These are phyloP conservation scores for Drosera spatulata DNA, from an alignment of 179 eudicot species.

Conservation along the genomic window DNA sequence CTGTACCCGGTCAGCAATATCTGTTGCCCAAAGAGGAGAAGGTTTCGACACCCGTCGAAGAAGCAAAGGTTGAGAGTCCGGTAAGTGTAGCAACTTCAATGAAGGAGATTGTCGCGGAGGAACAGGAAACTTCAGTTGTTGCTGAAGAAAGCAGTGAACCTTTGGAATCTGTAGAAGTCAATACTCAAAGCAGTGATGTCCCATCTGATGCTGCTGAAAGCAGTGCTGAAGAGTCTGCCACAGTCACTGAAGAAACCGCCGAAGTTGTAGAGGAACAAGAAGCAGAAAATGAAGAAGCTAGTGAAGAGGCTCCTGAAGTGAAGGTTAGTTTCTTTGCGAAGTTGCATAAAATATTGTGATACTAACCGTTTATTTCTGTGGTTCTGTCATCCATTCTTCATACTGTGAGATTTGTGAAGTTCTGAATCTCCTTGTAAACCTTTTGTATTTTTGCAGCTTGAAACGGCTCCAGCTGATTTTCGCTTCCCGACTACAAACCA, in stretches of 20 bases:
- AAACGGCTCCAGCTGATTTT: conserved; percentile 77
- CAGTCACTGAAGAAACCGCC: too few species aligned
- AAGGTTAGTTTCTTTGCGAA: conserved; percentile 32
- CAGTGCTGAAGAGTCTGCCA: too few species aligned
- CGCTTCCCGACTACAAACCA: conserved; percentile 83
- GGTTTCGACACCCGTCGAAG: conserved; percentile 35
- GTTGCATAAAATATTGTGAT: neutral
- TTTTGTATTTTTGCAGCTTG: conserved; percentile 28
- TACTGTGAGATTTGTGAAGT: neutral
- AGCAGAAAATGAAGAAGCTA: conserved; percentile 28
- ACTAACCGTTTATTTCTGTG: neutral
- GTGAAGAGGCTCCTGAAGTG: conserved; percentile 52
- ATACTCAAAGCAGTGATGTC: conserved; percentile 17
- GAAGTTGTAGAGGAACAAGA: conserved; percentile 21
- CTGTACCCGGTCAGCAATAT: conserved; percentile 38
- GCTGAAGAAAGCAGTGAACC: too few species aligned
- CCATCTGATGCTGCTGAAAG: conserved; percentile 24
- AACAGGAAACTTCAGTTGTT: conserved; percentile 41
- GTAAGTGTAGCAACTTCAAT: conserved; percentile 17
- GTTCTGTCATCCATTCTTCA: neutral
- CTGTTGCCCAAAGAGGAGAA: conserved; percentile 38
- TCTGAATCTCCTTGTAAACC: neutral
- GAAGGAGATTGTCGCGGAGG: conserved; percentile 34
- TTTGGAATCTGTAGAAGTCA: too few species aligned
- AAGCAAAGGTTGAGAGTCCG: conserved; percentile 27